Base-by-base conservation (phyloP, 306 rosid species). In the Luffa aegyptiaca region DNA sequence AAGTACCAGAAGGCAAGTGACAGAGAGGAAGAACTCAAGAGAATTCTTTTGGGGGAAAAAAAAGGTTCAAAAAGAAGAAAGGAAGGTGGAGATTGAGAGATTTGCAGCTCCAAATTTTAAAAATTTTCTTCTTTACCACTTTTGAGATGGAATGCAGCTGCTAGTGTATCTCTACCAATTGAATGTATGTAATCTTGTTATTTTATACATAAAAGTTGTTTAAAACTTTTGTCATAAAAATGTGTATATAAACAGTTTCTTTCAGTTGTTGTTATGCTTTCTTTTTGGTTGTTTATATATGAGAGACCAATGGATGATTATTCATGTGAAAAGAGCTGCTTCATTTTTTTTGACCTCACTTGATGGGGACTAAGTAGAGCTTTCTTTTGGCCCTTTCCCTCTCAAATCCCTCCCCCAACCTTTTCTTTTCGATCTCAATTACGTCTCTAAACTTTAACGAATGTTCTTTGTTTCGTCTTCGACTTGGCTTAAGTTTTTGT, bases 121-220 rank as follows among this genome's bases (percentile, higher is more conserved):
- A 70, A 75, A 16, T 87, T 82, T 89, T 82, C 87, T 83, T 88
- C 87, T 87, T 82, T 65, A 73, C 82, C 71, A 75, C 51, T 82
- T 82, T 85, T 48, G 26, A 79, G 81, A 79, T 84, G 81, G 81
- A 80, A 53, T 74, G 85, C 82, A 81, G 81, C 87, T 83, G 84
- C 48, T 36, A 35, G 55, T 84, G 84, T 79, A 74, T 66, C 16
- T 84, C 87, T 88, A 76, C 87, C 90, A 84, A 79, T 83, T 85
- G 82, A 80, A 84, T 96, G 97, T 96, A 96, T 93, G 99, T 91
- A 96, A 83, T 89, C 88, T 81, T 89, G 81, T 89, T 68, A 36
- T 20, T 79, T 83, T 89, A 93, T 91, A 88, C 94, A 85, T 87
- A 79, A 90, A 85, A 66, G 86, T 82, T 84, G 86, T 82, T 86